phyloP scores from a whole-genome alignment of 257 asterid genomes.

The Forsythia suspensa region DNA sequence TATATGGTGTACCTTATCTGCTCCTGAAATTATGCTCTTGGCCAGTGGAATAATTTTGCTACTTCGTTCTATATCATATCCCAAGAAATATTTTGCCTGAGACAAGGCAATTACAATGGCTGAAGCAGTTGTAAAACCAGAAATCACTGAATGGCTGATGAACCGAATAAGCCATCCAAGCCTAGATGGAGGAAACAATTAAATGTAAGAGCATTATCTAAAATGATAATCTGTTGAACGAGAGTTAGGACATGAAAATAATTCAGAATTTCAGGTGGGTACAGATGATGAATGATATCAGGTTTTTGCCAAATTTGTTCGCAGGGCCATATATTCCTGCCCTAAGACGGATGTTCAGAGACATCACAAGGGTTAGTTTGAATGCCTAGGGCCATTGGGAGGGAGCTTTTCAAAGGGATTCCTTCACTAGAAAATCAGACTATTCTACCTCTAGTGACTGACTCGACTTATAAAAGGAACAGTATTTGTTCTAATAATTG shows the following conservation, averaged over 20 bases:
- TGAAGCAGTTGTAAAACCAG: conserved; percentile 99
- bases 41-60: conserved; percentile 88
- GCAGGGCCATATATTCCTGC: neutral
- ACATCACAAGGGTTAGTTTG: neutral
- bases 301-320: neutral
- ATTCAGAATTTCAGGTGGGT: neutral
- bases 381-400: neutral
- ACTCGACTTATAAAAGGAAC: neutral
- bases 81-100: conserved; percentile 94
- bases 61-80: conserved; percentile 92
- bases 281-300: neutral
- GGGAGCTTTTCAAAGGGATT: neutral
- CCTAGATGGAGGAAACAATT: conserved; percentile 47
- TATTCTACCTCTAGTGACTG: neutral
- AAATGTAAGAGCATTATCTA: conserved; percentile 26
- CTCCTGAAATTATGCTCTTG: conserved; percentile 80
- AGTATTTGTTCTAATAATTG: neutral
- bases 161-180: conserved; percentile 99
- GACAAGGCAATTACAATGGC: conserved; percentile 97
- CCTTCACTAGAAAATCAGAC: neutral
- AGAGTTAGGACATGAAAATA: neutral
- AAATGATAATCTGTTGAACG: conserved; percentile 3
- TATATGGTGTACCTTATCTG: conserved; percentile 61
- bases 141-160: conserved; percentile 99
- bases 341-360: neutral